Evolutionary conservation across 192 early-diverging fungal species (phyloP).

Genomic region (Polychytrium aggregatum): DNA sequence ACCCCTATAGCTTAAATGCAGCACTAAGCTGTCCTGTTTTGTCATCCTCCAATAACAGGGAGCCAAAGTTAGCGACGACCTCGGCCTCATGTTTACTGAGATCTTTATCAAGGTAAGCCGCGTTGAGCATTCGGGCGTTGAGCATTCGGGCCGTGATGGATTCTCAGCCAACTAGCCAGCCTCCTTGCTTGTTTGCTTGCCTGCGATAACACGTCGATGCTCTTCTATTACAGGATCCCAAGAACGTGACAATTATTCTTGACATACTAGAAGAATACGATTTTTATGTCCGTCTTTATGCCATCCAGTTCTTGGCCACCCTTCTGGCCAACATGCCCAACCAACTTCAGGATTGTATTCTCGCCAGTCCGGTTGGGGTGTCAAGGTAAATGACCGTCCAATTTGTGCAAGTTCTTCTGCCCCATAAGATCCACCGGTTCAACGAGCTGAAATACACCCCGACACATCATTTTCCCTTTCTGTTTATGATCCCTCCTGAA

Average conservation of each 20-base stretch:
- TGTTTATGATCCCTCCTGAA: no score
- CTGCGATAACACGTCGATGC: background rate
- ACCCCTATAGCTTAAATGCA: no score
- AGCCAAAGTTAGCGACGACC: conserved; percentile 14
- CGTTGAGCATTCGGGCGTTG: background rate
- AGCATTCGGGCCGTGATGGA: background rate
- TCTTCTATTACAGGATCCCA: conserved; percentile 24
- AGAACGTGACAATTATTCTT: conserved; percentile 68
- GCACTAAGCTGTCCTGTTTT: no score
- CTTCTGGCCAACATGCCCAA: conserved; percentile 50
- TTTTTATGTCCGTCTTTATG: conserved; percentile 89
- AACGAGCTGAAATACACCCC: no score
- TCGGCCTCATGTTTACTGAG: conserved; percentile 30
- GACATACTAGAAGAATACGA: conserved; percentile 84
- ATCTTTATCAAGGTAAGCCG: conserved; percentile 32
- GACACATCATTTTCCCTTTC: no score
- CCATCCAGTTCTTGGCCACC: conserved; percentile 74
- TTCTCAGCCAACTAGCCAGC: background rate
- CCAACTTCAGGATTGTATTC: conserved; percentile 68
- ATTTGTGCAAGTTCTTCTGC: conserved; percentile 1
- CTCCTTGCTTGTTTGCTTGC: no score
- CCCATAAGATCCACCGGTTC: no score
- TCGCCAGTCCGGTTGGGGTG: conserved; percentile 62
- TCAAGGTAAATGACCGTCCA: conserved; percentile 7
- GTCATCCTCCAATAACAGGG: no score